phyloP scores from a whole-genome alignment of 2,329 filamentous ascomycete species.

The Fusarium sp. region DNA sequence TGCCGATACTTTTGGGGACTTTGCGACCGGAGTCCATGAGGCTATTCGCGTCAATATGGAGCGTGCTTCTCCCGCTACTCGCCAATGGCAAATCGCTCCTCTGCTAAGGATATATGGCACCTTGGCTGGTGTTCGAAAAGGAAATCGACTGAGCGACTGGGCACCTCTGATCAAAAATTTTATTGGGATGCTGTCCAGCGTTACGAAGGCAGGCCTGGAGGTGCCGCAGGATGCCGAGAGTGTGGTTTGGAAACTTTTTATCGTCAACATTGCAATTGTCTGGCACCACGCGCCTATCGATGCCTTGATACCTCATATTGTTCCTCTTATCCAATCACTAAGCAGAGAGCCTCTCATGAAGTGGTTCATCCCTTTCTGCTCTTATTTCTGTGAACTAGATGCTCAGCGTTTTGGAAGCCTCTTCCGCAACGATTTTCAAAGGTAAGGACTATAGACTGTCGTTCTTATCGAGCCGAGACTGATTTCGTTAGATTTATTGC shows the following conservation, averaged over 20 bases:
- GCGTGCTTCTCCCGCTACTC: slow-evolving; percentile 44
- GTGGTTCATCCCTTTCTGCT: slow-evolving; percentile 89
- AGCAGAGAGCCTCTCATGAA: slow-evolving; percentile 74
- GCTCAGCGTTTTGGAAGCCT: slow-evolving; percentile 80
- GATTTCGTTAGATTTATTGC: slow-evolving; percentile 74
- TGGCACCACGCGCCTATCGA: slow-evolving; percentile 85
- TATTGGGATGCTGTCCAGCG: slow-evolving; percentile 63
- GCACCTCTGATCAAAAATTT: slow-evolving; percentile 69
- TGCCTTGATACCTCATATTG: slow-evolving; percentile 77
- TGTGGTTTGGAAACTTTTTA: slow-evolving; percentile 68
- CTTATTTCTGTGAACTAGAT: slow-evolving; percentile 81
- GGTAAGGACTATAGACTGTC: slow-evolving; percentile 60
- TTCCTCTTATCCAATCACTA: slow-evolving; percentile 73
- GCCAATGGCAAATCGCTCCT: slow-evolving; percentile 59
- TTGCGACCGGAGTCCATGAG: slow-evolving; percentile 73
- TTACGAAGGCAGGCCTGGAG: slow-evolving; percentile 58
- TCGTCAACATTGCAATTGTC: slow-evolving; percentile 73
- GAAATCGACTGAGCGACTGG: slow-evolving; percentile 81
- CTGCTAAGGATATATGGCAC: slow-evolving; percentile 74
- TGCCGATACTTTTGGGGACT: slow-evolving; percentile 76
- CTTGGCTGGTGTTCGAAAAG: slow-evolving; percentile 83
- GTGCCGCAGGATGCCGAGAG: slow-evolving; percentile 54
- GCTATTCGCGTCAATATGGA: slow-evolving; percentile 57
- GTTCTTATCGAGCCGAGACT: slow-evolving; percentile 32
- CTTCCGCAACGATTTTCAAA: slow-evolving; percentile 85